Evolutionary conservation across 2,329 filamentous ascomycete species (phyloP), one percentile per base, ranked within the genome.

Genomic region (Hymenoscyphus fructigenus): DNA sequence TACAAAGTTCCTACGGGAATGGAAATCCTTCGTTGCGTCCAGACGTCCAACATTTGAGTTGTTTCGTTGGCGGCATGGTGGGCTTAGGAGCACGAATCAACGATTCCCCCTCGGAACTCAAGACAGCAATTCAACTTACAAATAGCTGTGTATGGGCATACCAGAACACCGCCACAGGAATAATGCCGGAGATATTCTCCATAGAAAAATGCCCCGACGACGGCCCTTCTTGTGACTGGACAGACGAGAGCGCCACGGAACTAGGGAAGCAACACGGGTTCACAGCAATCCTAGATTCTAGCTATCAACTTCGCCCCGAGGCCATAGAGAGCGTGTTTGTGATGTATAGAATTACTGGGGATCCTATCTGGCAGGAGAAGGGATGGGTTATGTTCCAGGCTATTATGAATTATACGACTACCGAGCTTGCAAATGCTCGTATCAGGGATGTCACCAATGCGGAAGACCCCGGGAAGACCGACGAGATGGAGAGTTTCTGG

Each of bases 61-160:
- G 90, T 75, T 93, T 91, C 72, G 80, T 84, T 2, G 90, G 90
- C 12, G 90, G 89, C 17, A 88, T 90, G 80, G 86, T 91, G 57
- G 89, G 81, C 0, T 82, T 93, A 41, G 87, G 84, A 0, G 88
- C 88, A 1, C 85, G 83, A 67, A 78, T 92, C 41, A 84, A 90
- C 66, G 71, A 80, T 56, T 79, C 77, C 1, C 77, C 78, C 0
- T 79, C 83, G 3, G 84, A 89, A 57, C 73, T 90, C 6, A 78
- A 82, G 2, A 79, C 83, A 10, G 88, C 84, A 2, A 78, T 78
- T 60, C 84, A 83, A 68, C 78, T 90, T 1, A 84, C 85, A 0
- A 81, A 88, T 59, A 87, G 87, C 3, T 90, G 87, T 69, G 79
- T 88, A 6, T 89, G 85, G 79, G 81, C 81, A 0, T 90, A 90